phyloP scores from a whole-genome alignment of 345 rosid genomes.

The Cardamine occulta region DNA sequence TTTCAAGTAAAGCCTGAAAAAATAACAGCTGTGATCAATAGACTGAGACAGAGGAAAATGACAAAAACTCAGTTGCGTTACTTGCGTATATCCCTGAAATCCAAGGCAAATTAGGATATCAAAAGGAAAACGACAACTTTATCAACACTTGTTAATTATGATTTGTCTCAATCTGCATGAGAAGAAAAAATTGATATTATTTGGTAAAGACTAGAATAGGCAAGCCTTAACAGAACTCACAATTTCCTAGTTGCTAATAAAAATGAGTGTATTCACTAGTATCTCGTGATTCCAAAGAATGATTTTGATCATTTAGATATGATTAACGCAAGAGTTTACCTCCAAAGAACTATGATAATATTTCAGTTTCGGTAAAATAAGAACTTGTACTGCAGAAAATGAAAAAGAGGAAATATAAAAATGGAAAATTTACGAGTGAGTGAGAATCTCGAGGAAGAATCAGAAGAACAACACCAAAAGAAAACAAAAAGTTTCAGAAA shows the following conservation, averaged over 20 bases:
- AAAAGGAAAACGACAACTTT: slow-evolving; percentile 29
- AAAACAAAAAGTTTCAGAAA: background rate
- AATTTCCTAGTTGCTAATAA: slow-evolving; percentile 15
- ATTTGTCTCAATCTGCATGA: slow-evolving; percentile 17
- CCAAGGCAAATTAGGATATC: slow-evolving; percentile 7
- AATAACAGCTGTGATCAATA: background rate
- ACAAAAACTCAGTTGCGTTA: slow-evolving; percentile 34
- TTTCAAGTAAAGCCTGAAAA: slow-evolving; percentile 6
- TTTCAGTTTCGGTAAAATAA: background rate
- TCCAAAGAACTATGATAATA: slow-evolving; percentile 2
- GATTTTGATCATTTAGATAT: slow-evolving; percentile 18
- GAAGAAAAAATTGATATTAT: background rate
- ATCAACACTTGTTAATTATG: slow-evolving; percentile 17
- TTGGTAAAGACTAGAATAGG: slow-evolving; percentile 11
- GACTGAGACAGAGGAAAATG: slow-evolving; percentile 9
- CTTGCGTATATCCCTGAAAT: slow-evolving; percentile 33
- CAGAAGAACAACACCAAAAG: slow-evolving; percentile 3
- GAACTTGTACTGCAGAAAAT: background rate
- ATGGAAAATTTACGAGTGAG: background rate
- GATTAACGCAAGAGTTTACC: background rate
- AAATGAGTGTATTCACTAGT: slow-evolving; percentile 15
- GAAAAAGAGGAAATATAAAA: slow-evolving; percentile 21
- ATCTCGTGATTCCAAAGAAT: slow-evolving; percentile 11
- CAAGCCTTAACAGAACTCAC: slow-evolving; percentile 3
- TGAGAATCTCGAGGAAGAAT: slow-evolving; percentile 22